These are phyloP conservation scores for Sarcomyxa edulis DNA, from an alignment of 768 basidiomycete species.

Conservation along the genomic window DNA sequence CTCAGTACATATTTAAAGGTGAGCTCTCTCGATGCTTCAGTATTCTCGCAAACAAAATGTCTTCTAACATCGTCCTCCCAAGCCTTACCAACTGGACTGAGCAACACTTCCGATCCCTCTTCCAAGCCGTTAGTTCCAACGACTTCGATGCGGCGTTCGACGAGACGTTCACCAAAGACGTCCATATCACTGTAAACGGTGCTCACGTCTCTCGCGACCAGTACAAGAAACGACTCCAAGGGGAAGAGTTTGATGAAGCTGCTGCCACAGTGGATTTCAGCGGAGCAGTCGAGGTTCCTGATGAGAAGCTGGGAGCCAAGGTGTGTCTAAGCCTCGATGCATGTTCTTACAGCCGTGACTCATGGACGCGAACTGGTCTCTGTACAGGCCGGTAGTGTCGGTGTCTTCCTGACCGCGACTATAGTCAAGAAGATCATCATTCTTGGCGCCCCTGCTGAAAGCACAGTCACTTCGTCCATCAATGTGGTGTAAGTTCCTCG, in stretches of 20 bases:
- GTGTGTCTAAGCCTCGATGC: conserved; percentile 3
- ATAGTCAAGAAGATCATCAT: conserved; percentile 4
- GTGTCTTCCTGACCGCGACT: conserved; percentile 7
- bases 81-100: conserved; percentile 36
- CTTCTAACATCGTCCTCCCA: no score
- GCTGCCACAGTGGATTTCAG: conserved; percentile 20
- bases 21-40: no score
- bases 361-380: background rate
- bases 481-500: conserved; percentile 6
- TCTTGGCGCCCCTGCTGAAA: conserved; percentile 2
- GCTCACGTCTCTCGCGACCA: conserved; percentile 26
- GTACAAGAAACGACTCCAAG: conserved; percentile 32
- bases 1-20: no score
- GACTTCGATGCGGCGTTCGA: conserved; percentile 36
- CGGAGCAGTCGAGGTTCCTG: conserved; percentile 20
- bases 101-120: conserved; percentile 25
- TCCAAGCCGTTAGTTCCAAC: conserved; percentile 27
- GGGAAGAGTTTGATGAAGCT: conserved; percentile 15
- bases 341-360: background rate
- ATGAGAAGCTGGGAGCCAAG: conserved; percentile 6
- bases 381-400: conserved; percentile 14
- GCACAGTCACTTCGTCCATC: conserved; percentile 6
- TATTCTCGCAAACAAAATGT: no score
- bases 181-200: conserved; percentile 33
- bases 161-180: conserved; percentile 27